Conservation (phyloP, 176 grass and related monocot species). For the Oryza longistaminata region DNA sequence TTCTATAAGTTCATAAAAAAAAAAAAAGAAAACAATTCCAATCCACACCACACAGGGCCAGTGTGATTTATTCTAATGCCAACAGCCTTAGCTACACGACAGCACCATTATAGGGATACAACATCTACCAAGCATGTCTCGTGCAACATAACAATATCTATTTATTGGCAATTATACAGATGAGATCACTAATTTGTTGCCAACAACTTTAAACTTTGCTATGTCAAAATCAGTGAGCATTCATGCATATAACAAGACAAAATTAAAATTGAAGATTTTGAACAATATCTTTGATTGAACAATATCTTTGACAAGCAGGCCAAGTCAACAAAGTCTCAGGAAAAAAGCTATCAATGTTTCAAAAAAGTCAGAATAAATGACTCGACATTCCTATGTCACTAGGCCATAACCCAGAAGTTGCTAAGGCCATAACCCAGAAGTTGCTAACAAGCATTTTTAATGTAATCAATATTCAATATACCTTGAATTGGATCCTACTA, state of each 20-base stretch:
- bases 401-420: not conserved
- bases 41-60: not conserved
- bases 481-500: slow-evolving; percentile 21
- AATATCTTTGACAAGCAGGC: not conserved
- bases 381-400: not conserved
- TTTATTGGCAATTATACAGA: too few relatives aligned
- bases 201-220: too few relatives aligned
- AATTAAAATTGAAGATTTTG: too few relatives aligned
- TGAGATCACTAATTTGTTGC: too few relatives aligned
- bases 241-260: too few relatives aligned
- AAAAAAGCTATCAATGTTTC: not conserved
- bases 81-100: not conserved
- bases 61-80: not conserved
- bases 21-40: not conserved
- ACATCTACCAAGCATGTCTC: too few relatives aligned
- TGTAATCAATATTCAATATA: slow-evolving; percentile 22
- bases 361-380: not conserved
- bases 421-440: not conserved
- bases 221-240: too few relatives aligned
- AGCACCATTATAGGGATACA: not conserved
- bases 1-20: not conserved
- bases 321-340: not conserved
- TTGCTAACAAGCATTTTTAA: not conserved
- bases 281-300: too few relatives aligned
- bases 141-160: not conserved